Percentiles rank a stretch among this genome's conserved stretches.
phyloP scores from a whole-genome alignment of 179 eudicot species.

The Spinacia oleracea region DNA sequence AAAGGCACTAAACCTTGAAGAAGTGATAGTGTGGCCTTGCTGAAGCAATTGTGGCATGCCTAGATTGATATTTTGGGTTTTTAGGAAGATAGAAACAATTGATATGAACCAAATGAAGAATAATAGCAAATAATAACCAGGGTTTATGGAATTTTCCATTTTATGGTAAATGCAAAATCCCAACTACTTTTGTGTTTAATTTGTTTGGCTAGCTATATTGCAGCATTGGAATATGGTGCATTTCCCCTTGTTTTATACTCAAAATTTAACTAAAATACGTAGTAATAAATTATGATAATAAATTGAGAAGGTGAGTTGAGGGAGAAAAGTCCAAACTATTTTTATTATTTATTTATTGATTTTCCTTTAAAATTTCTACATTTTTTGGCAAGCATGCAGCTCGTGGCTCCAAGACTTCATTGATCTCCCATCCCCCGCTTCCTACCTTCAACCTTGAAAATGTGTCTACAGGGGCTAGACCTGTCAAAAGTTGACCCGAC shows the following conservation, averaged over 20 bases:
- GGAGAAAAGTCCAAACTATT: not conserved
- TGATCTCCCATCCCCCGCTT: not conserved
- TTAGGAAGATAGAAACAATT: constrained; percentile 23
- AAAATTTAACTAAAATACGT: too few relatives aligned
- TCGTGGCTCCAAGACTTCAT: constrained; percentile 19
- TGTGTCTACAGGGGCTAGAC: too few relatives aligned
- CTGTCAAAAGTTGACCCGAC: too few relatives aligned
- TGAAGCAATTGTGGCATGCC: constrained; percentile 31
- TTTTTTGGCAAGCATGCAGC: constrained; percentile 26
- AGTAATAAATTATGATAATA: too few relatives aligned
- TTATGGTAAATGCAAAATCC: too few relatives aligned
- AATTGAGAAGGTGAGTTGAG: not conserved
- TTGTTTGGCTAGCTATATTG: not conserved
- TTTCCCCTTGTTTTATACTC: too few relatives aligned
- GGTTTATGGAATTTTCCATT: constrained; percentile 29
- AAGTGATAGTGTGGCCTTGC: constrained; percentile 18
- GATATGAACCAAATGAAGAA: constrained; percentile 34
- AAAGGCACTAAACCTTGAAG: constrained; percentile 4
- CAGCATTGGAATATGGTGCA: not conserved
- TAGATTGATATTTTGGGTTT: not conserved
- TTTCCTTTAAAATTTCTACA: not conserved
- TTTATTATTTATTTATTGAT: not conserved
- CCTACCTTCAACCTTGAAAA: not conserved
- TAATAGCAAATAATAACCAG: constrained; percentile 25
- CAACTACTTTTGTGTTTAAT: not conserved